These are phyloP conservation scores for Barnettozyma salicaria DNA, from an alignment of 805 yeast species.

Conservation along the genomic window DNA sequence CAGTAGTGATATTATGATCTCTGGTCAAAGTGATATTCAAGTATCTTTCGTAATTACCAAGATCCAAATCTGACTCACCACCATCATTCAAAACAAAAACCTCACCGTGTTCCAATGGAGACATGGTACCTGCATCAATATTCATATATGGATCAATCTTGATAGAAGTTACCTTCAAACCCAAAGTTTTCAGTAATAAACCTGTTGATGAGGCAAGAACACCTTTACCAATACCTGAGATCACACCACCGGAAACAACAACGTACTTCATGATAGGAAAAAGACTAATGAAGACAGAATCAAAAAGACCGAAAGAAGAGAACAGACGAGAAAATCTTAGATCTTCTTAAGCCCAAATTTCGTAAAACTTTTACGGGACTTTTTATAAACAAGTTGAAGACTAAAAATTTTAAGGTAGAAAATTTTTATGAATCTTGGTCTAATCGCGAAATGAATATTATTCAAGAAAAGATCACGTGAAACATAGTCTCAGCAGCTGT, in stretches of 20 bases:
- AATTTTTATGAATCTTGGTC: too few species aligned
- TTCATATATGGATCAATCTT: conserved; percentile 99
- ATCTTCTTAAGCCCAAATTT: too few species aligned
- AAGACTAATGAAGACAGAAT: too few species aligned
- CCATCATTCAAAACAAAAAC: conserved; percentile 97
- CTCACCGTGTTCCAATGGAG: conserved; percentile 98
- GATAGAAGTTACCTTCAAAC: conserved; percentile 92
- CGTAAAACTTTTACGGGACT: too few species aligned
- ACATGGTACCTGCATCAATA: conserved; percentile 99
- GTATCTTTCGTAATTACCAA: conserved; percentile 97
- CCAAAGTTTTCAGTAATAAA: conserved; percentile 84
- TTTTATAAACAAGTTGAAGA: too few species aligned
- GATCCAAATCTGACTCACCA: conserved; percentile 96
- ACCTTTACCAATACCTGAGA: conserved; percentile 99
- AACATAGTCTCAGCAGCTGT: too few species aligned
- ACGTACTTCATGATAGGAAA: conserved; percentile 83
- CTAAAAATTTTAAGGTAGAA: too few species aligned
- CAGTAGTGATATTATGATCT: conserved; percentile 97
- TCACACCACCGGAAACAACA: conserved; percentile 98
- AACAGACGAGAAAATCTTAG: too few species aligned
- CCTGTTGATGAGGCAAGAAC: conserved; percentile 98
- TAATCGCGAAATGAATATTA: too few species aligned
- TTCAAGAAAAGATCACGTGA: too few species aligned
- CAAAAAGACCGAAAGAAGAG: too few species aligned
- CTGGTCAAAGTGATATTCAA: conserved; percentile 86